These are phyloP conservation scores for Monosporascus sp. DNA, from an alignment of 2,329 filamentous ascomycete genomes.

Conservation along the genomic window DNA sequence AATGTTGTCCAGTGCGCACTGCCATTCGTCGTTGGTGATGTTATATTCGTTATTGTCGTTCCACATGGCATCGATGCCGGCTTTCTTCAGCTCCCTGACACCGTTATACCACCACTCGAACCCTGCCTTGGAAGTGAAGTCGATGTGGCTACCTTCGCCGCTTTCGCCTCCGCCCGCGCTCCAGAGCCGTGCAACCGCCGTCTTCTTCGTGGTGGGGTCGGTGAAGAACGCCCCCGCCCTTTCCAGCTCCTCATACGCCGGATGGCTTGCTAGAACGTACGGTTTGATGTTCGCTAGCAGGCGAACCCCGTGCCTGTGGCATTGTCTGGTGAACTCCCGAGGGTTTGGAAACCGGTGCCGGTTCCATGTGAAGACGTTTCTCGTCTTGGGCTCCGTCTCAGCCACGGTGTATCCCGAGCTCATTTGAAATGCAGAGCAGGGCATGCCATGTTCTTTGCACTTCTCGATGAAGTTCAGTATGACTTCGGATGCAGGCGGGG, in stretches of 20 bases:
- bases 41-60: constrained; percentile 78
- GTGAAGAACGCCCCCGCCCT: constrained; percentile 57
- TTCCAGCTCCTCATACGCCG: constrained; percentile 58
- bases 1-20: constrained; percentile 49
- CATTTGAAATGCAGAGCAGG: constrained; percentile 68
- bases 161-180: constrained; percentile 67
- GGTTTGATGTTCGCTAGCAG: constrained; percentile 70
- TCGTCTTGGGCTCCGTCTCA: constrained; percentile 60
- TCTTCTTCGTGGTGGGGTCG: constrained; percentile 46
- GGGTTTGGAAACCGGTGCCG: constrained; percentile 64
- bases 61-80: constrained; percentile 71
- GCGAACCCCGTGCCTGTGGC: constrained; percentile 59
- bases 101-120: constrained; percentile 70
- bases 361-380: constrained; percentile 71
- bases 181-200: constrained; percentile 61
- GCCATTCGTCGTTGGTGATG: constrained; percentile 60
- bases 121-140: constrained; percentile 63
- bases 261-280: constrained; percentile 63
- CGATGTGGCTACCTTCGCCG: constrained; percentile 65
- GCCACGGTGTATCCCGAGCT: constrained; percentile 67
- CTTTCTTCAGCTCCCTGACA: constrained; percentile 53
- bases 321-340: constrained; percentile 55
- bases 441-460: constrained; percentile 60
- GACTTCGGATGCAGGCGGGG: constrained; percentile 49
- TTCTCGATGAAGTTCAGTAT: constrained; percentile 57